Evolutionary conservation across 495 filamentous ascomycete genomes (phyloP).

Genomic region (Hypoxylon cercidicola): DNA sequence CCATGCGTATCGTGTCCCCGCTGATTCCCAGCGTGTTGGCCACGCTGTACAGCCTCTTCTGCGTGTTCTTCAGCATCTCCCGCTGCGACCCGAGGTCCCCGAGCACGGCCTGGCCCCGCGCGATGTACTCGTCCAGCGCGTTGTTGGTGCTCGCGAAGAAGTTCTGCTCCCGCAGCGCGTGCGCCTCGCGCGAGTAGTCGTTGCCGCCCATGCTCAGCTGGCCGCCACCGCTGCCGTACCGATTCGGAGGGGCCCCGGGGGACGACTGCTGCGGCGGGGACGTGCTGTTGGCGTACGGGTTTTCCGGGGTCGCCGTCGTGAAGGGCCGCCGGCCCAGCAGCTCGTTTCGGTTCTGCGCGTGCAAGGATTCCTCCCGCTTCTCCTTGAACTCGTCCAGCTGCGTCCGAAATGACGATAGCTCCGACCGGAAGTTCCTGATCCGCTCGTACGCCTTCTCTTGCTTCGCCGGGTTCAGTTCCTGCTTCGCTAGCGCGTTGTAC

Average conservation of each 20-base stretch:
- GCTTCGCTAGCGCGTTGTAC: constrained; percentile 84
- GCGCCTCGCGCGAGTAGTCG: constrained; percentile 76
- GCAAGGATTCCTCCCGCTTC: constrained; percentile 77
- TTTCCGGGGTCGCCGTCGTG: constrained; percentile 88
- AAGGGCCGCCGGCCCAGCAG: constrained; percentile 92
- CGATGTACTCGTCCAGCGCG: constrained; percentile 92
- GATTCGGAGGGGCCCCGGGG: constrained; percentile 40
- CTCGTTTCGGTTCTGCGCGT: constrained; percentile 79
- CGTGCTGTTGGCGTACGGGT: constrained; percentile 82
- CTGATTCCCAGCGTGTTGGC: constrained; percentile 93
- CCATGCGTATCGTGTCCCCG: constrained; percentile 95
- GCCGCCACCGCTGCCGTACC: constrained; percentile 55
- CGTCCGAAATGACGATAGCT: constrained; percentile 79
- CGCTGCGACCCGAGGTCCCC: constrained; percentile 89
- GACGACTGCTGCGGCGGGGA: constrained; percentile 45
- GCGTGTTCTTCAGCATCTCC: constrained; percentile 94
- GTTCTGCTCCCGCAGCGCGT: constrained; percentile 88
- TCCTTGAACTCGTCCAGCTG: constrained; percentile 80
- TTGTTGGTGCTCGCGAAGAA: constrained; percentile 83
- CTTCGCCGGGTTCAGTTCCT: constrained; percentile 86
- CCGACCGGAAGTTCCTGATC: constrained; percentile 83
- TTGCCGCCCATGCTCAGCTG: constrained; percentile 64
- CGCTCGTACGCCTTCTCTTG: constrained; percentile 90
- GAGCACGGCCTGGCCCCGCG: constrained; percentile 87
- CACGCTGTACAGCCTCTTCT: constrained; percentile 87